A percentile compares a stretch with the other conserved stretches of the same genome.
Conservation (phyloP, 1,284 basidiomycete species). For the Sutorius eximius region DNA sequence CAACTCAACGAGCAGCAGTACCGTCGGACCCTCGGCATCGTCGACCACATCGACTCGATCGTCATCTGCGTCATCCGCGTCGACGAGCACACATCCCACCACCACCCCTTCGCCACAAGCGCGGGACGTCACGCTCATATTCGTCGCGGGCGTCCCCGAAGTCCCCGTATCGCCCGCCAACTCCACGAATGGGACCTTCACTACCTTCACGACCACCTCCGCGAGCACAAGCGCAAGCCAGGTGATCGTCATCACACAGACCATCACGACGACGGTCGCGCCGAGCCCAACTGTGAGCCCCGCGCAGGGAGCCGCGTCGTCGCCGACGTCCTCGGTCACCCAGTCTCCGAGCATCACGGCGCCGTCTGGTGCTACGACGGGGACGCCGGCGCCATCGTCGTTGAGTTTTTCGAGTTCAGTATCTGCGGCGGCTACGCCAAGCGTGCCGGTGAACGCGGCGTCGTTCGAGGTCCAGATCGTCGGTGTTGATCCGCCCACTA, state of each 20-base stretch:
- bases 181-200: not conserved
- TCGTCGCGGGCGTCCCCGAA: slow-evolving; percentile 40
- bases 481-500: slow-evolving; percentile 8
- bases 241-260: slow-evolving; percentile 21
- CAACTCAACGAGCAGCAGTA: slow-evolving; percentile 8
- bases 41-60: slow-evolving; percentile 1
- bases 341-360: slow-evolving; percentile 1
- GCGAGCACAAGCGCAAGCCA: slow-evolving; percentile 9
- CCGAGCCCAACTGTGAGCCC: slow-evolving; percentile 4
- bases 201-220: not conserved
- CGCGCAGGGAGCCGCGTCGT: slow-evolving; percentile 14
- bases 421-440: not conserved
- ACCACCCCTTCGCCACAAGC: slow-evolving; percentile 23
- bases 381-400: slow-evolving; percentile 9
- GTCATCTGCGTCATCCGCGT: slow-evolving; percentile 3
- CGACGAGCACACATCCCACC: slow-evolving; percentile 14
- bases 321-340: slow-evolving; percentile 1
- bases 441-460: not conserved
- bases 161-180: slow-evolving; percentile 22
- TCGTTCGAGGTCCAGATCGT: slow-evolving; percentile 28
- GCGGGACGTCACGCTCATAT: slow-evolving; percentile 48
- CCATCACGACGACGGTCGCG: slow-evolving; percentile 29
- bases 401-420: not conserved
- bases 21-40: slow-evolving; percentile 13
- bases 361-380: slow-evolving; percentile 5